A percentile compares a stretch with the other conserved stretches of the same genome.
Evolutionary conservation across 2,329 filamentous ascomycete species (phyloP).

Genomic region (Aspergillus sp.): DNA sequence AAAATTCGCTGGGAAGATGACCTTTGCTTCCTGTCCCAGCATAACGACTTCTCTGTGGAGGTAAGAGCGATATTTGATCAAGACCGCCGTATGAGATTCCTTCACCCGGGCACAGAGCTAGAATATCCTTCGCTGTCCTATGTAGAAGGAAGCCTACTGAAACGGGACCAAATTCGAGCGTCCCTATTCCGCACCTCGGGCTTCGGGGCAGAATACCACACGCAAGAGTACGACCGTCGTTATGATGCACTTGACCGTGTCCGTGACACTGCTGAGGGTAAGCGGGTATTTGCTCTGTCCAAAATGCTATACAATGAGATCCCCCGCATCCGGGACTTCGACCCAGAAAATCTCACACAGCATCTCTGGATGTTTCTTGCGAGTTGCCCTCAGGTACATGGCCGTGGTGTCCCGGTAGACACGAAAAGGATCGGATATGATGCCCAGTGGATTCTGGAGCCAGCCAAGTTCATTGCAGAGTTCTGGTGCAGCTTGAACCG

Average conservation of each 20-base stretch:
- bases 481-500: conserved; percentile 15
- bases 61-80: conserved; percentile 33
- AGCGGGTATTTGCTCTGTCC: conserved; percentile 7
- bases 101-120: conserved; percentile 15
- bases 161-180: conserved; percentile 23
- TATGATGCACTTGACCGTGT: conserved; percentile 28
- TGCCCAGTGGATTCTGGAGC: conserved; percentile 8
- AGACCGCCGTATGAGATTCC: conserved; percentile 20
- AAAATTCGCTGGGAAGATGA: conserved; percentile 35
- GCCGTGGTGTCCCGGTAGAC: neutral
- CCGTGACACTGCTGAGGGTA: conserved; percentile 1
- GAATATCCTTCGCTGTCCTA: conserved; percentile 1
- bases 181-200: conserved; percentile 23
- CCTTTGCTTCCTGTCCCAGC: conserved; percentile 40
- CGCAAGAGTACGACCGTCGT: conserved; percentile 17
- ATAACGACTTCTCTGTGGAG: conserved; percentile 33
- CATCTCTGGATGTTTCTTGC: neutral
- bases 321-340: neutral
- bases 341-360: neutral
- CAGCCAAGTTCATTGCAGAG: conserved; percentile 6
- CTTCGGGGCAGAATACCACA: conserved; percentile 35
- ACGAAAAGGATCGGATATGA: neutral
- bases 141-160: conserved; percentile 10
- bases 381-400: neutral
- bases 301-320: conserved; percentile 9